phyloP scores from a whole-genome alignment of 495 filamentous ascomycete species.

The Glarea lozoyensis region DNA sequence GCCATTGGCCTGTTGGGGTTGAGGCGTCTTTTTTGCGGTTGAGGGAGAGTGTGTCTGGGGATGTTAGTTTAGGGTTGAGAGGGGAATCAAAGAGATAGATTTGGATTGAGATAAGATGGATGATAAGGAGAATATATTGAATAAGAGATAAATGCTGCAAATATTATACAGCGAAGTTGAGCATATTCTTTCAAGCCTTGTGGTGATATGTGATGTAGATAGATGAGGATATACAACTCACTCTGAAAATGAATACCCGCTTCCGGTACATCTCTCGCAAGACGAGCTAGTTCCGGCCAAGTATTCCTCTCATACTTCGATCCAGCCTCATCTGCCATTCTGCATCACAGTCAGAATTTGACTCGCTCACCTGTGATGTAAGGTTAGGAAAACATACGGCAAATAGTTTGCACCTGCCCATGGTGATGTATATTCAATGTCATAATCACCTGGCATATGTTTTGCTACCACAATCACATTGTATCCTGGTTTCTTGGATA shows the following conservation, averaged over 20 bases:
- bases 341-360: not conserved
- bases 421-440: constrained; percentile 91
- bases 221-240: constrained; percentile 23
- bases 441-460: constrained; percentile 98
- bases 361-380: not conserved
- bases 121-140: too few relatives aligned
- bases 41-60: constrained; percentile 48
- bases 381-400: constrained; percentile 45
- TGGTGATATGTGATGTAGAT: not conserved
- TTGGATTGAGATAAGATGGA: too few relatives aligned
- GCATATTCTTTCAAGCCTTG: not conserved
- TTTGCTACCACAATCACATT: constrained; percentile 81
- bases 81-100: too few relatives aligned
- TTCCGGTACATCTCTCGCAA: constrained; percentile 68
- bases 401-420: constrained; percentile 93
- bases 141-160: too few relatives aligned
- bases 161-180: constrained; percentile 10
- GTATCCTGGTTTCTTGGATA: constrained; percentile 60
- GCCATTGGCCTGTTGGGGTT: constrained; percentile 22
- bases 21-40: constrained; percentile 53
- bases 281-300: constrained; percentile 55
- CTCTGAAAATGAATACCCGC: constrained; percentile 85
- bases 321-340: constrained; percentile 8
- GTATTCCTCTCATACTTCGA: constrained; percentile 56
- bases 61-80: not conserved